phyloP scores from a whole-genome alignment of 2,329 filamentous ascomycete species.

The Allantophomopsis lycopodina region DNA sequence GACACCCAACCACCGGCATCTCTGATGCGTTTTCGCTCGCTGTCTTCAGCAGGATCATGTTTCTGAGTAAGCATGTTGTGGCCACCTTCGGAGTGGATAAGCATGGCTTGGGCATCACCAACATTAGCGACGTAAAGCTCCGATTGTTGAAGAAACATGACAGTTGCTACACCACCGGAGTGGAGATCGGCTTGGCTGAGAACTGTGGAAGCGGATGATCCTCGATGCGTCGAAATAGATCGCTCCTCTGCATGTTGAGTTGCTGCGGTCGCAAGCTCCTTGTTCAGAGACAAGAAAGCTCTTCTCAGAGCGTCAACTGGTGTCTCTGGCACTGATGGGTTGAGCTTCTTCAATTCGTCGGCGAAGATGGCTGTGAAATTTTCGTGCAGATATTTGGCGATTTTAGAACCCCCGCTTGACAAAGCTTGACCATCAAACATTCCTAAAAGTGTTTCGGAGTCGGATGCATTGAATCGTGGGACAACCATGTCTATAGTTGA shows the following conservation, averaged over 20 bases:
- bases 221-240: conserved; percentile 50
- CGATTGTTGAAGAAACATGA: conserved; percentile 78
- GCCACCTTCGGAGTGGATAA: conserved; percentile 79
- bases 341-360: conserved; percentile 65
- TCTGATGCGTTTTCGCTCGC: conserved; percentile 76
- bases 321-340: conserved; percentile 53
- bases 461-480: conserved; percentile 77
- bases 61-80: conserved; percentile 77
- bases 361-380: conserved; percentile 81
- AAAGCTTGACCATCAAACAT: conserved; percentile 92
- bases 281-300: conserved; percentile 82
- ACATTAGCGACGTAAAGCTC: conserved; percentile 93
- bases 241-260: conserved; percentile 70
- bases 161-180: conserved; percentile 83
- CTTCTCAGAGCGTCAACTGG: conserved; percentile 73
- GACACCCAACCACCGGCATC: conserved; percentile 95
- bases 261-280: conserved; percentile 78
- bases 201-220: conserved; percentile 58
- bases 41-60: conserved; percentile 81
- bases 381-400: conserved; percentile 93
- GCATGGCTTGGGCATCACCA: conserved; percentile 87
- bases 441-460: conserved; percentile 83
- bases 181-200: conserved; percentile 81
- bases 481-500: conserved; percentile 95
- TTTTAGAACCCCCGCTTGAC: conserved; percentile 80